phyloP scores from a whole-genome alignment of 352 stramenopile genomes.

The Phytophthora crassamura region DNA sequence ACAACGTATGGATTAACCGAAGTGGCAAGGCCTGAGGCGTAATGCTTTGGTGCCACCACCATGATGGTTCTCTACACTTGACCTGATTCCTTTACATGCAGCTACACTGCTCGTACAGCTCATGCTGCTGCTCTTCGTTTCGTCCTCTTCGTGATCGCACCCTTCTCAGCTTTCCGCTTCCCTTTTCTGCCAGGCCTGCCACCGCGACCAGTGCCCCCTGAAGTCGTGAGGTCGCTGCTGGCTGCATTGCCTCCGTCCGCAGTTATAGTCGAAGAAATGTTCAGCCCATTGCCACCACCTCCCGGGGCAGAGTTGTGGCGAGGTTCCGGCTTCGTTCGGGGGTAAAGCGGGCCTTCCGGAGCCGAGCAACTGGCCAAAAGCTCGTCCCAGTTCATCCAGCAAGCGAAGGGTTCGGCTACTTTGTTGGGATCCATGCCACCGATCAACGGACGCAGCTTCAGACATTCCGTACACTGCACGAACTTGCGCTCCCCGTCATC shows the following conservation, averaged over 20 bases:
- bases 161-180: conserved; percentile 36
- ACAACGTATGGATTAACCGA: conserved; percentile 30
- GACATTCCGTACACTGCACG: conserved; percentile 74
- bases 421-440: conserved; percentile 77
- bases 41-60: conserved; percentile 16
- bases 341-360: conserved; percentile 51
- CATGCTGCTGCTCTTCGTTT: conserved; percentile 31
- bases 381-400: conserved; percentile 90
- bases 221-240: not conserved
- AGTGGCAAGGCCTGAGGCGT: conserved; percentile 11
- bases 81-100: conserved; percentile 42
- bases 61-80: conserved; percentile 56
- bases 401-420: conserved; percentile 77
- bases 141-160: conserved; percentile 18
- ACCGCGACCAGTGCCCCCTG: conserved; percentile 10
- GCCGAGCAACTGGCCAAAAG: conserved; percentile 81
- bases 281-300: not conserved
- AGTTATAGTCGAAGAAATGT: not conserved
- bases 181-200: conserved; percentile 28
- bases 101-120: not conserved
- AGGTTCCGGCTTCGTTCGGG: conserved; percentile 22
- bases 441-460: conserved; percentile 77
- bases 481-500: conserved; percentile 74
- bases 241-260: conserved; percentile 1
- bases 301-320: conserved; percentile 3